Evolutionary conservation across 2,329 filamentous ascomycete species (phyloP).

Genomic region (Ustilaginoidea virens): DNA sequence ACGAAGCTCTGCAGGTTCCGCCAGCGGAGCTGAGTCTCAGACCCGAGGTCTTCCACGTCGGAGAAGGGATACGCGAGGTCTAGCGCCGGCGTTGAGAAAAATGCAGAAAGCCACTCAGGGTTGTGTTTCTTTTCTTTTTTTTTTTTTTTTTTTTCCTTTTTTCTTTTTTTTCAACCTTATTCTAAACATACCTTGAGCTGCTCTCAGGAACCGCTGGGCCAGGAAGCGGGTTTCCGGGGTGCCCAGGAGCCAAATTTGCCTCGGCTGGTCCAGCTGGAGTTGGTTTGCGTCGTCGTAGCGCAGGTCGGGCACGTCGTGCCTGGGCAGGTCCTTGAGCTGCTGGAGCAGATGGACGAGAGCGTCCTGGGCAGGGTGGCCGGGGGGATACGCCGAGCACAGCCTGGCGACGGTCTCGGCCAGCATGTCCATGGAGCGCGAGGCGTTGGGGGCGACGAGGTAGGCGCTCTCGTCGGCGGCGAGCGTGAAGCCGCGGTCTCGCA

Average conservation of each 20-base stretch:
- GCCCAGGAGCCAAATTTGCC: constrained; percentile 4
- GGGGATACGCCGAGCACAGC: constrained; percentile 5
- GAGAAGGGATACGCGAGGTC: constrained; percentile 6
- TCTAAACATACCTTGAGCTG: constrained; percentile 3
- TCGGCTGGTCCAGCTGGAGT: neutral
- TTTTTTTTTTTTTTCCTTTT: no score
- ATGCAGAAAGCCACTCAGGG: no score
- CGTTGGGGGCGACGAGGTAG: constrained; percentile 3
- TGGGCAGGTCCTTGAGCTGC: constrained; percentile 1
- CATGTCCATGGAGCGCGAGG: constrained; percentile 5
- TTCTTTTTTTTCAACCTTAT: no score
- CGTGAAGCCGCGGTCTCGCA: constrained; percentile 1
- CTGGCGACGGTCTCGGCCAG: constrained; percentile 3
- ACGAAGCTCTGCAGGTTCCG: constrained; percentile 6
- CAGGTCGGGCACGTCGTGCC: constrained; percentile 3
- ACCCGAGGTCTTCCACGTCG: constrained; percentile 4
- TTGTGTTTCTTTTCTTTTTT: no score
- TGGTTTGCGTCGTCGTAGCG: constrained; percentile 2
- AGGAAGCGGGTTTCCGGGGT: neutral
- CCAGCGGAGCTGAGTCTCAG: constrained; percentile 6
- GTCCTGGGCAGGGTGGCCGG: constrained; percentile 3
- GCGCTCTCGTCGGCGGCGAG: constrained; percentile 1
- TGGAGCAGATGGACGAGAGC: constrained; percentile 3
- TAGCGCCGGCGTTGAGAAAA: neutral
- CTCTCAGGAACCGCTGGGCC: constrained; percentile 3